Conservation (phyloP, 164 flowering plant genomes). For the Saururus chinensis region DNA sequence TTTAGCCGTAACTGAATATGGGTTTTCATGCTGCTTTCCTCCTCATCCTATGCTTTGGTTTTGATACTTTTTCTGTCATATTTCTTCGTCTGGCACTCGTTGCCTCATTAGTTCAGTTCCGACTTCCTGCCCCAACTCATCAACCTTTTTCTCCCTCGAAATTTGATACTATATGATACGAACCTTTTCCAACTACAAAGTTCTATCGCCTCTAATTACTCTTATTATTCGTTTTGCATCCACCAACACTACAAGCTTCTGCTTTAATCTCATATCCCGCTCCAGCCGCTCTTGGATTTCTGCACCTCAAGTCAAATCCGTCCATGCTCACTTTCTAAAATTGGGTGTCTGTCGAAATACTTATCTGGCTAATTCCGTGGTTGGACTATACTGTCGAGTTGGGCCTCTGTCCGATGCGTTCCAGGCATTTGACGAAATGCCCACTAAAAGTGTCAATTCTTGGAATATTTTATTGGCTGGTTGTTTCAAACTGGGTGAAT, state of each 20-base stretch:
- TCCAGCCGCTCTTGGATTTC: constrained; percentile 27
- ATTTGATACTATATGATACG: too few relatives aligned
- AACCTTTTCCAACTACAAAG: too few relatives aligned
- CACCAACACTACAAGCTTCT: constrained; percentile 14
- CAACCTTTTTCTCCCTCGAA: too few relatives aligned
- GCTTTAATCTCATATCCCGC: constrained; percentile 25
- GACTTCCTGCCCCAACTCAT: too few relatives aligned
- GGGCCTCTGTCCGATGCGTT: constrained; percentile 22
- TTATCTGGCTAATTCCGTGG: constrained; percentile 44
- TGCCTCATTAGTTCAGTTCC: too few relatives aligned
- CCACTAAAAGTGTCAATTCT: constrained; percentile 26
- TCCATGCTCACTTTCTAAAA: constrained; percentile 55
- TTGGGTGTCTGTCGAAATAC: constrained; percentile 31
- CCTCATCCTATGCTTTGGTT: too few relatives aligned
- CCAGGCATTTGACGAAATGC: constrained; percentile 22
- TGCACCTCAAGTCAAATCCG: constrained; percentile 14
- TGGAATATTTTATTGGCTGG: constrained; percentile 49
- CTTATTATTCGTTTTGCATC: too few relatives aligned
- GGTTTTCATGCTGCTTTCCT: too few relatives aligned
- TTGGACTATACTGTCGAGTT: constrained; percentile 27
- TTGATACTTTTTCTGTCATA: too few relatives aligned
- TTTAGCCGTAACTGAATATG: too few relatives aligned
- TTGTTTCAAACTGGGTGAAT: constrained; percentile 10
- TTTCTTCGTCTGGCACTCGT: too few relatives aligned
- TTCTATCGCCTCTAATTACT: too few relatives aligned